Evolutionary conservation across 331 rosid genomes (phyloP).

Genomic region (Malus hybrid): DNA sequence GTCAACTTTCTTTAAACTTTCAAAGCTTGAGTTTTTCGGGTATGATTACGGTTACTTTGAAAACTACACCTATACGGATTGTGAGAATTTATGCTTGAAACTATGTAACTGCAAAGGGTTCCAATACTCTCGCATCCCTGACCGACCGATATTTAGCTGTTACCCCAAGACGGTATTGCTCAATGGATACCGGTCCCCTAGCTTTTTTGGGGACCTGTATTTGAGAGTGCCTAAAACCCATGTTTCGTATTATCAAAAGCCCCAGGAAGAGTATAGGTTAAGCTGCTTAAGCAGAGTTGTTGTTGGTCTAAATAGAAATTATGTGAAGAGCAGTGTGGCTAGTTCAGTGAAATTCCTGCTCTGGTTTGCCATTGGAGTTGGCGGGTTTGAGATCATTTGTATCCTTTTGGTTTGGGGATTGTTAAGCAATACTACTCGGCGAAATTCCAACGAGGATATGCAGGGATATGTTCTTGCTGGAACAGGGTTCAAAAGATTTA

Average conservation of each 20-base stretch:
- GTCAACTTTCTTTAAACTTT: slow-evolving; percentile 6
- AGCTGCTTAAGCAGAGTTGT: slow-evolving; percentile 6
- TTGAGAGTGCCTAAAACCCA: slow-evolving; percentile 24
- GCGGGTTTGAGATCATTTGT: slow-evolving; percentile 34
- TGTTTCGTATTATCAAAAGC: not conserved
- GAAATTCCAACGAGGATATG: not conserved
- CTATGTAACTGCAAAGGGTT: slow-evolving; percentile 36
- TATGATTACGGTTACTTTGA: slow-evolving; percentile 19
- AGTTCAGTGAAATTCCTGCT: slow-evolving; percentile 15
- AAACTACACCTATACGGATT: slow-evolving; percentile 24
- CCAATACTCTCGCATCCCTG: not conserved
- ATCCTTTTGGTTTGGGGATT: slow-evolving; percentile 26
- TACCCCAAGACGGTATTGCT: slow-evolving; percentile 29
- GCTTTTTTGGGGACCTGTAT: slow-evolving; percentile 22
- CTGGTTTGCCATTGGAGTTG: slow-evolving; percentile 36
- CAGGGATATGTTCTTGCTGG: slow-evolving; percentile 24
- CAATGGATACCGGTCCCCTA: slow-evolving; percentile 30
- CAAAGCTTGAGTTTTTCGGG: slow-evolving; percentile 36
- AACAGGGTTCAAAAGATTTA: slow-evolving; percentile 43
- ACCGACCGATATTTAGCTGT: not conserved
- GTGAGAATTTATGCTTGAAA: slow-evolving; percentile 26
- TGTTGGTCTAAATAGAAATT: slow-evolving; percentile 7
- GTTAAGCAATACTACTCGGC: slow-evolving; percentile 5
- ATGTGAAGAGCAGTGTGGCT: slow-evolving; percentile 4
- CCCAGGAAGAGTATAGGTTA: slow-evolving; percentile 13